Conservation (phyloP, 192 early-diverging fungal species). For the Funneliformis mosseae region DNA sequence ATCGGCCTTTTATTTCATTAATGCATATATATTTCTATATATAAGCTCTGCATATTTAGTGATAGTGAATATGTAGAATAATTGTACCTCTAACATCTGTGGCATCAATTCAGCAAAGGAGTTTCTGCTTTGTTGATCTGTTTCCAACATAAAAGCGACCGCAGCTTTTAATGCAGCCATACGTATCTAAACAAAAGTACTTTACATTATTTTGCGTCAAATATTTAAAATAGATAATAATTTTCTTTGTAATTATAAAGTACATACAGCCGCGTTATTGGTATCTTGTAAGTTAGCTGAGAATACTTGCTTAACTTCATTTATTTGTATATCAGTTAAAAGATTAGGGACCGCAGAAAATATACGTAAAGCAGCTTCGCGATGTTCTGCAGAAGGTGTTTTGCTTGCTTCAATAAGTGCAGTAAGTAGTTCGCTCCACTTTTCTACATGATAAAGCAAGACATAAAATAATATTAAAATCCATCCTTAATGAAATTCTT, state of each 20-base stretch:
- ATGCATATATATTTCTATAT: neutral
- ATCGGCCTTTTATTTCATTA: neutral
- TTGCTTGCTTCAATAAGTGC: conserved; percentile 83
- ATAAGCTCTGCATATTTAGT: neutral
- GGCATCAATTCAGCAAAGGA: conserved; percentile 72
- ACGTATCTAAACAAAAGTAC: conserved; percentile 57
- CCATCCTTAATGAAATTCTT: conserved; percentile 5
- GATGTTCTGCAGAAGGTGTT: conserved; percentile 71
- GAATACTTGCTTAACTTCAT: conserved; percentile 74
- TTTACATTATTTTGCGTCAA: neutral
- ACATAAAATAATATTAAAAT: neutral
- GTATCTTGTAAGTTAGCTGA: conserved; percentile 70
- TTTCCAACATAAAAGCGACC: conserved; percentile 74
- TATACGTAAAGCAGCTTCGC: conserved; percentile 90
- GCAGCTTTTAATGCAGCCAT: conserved; percentile 76
- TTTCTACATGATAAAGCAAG: conserved; percentile 44
- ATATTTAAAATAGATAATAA: neutral
- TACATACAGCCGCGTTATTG: conserved; percentile 51
- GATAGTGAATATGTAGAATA: neutral
- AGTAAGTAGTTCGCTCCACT: conserved; percentile 82
- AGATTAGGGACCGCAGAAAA: conserved; percentile 82
- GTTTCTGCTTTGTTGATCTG: conserved; percentile 56
- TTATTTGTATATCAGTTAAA: conserved; percentile 71
- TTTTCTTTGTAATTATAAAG: neutral
- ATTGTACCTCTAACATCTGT: conserved; percentile 74